Conservation (phyloP, 2,329 filamentous ascomycete genomes). For the Fusarium sp. region DNA sequence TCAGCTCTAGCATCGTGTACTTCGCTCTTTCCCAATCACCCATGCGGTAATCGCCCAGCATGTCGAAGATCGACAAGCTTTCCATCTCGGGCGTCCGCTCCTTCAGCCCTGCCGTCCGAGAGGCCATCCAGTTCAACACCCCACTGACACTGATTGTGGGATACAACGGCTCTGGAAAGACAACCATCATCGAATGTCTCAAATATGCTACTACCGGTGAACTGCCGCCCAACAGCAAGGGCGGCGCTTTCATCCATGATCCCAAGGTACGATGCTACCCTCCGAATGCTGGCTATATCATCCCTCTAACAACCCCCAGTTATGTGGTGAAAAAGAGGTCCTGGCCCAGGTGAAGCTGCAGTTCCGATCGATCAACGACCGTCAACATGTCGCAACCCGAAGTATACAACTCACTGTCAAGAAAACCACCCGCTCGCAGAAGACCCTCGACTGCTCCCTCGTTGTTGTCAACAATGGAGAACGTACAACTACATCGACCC, state of each 20-base stretch:
- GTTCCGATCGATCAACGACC: constrained; percentile 83
- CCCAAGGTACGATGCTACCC: constrained; percentile 74
- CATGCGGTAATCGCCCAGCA: constrained; percentile 47
- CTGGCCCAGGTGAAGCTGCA: constrained; percentile 91
- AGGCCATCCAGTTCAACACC: constrained; percentile 88
- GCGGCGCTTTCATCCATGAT: constrained; percentile 95
- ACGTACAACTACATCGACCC: constrained; percentile 80
- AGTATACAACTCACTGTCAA: constrained; percentile 89
- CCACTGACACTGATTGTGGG: constrained; percentile 97
- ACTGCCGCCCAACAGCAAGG: constrained; percentile 89
- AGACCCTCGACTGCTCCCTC: constrained; percentile 86
- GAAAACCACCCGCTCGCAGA: constrained; percentile 80
- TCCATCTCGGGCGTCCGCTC: constrained; percentile 87
- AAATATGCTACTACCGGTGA: constrained; percentile 98
- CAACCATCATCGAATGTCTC: constrained; percentile 97
- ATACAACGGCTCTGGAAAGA: constrained; percentile 97
- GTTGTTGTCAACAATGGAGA: constrained; percentile 84
- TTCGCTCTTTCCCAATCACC: background rate
- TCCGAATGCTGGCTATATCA: background rate
- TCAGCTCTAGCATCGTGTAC: background rate
- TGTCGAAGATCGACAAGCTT: constrained; percentile 90
- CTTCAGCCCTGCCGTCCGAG: constrained; percentile 79
- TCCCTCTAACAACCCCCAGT: constrained; percentile 53
- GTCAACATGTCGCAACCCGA: constrained; percentile 84
- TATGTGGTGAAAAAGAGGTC: constrained; percentile 88